Evolutionary conservation across 129 eudicot species (phyloP).

Genomic region (Flaveria linearis): DNA sequence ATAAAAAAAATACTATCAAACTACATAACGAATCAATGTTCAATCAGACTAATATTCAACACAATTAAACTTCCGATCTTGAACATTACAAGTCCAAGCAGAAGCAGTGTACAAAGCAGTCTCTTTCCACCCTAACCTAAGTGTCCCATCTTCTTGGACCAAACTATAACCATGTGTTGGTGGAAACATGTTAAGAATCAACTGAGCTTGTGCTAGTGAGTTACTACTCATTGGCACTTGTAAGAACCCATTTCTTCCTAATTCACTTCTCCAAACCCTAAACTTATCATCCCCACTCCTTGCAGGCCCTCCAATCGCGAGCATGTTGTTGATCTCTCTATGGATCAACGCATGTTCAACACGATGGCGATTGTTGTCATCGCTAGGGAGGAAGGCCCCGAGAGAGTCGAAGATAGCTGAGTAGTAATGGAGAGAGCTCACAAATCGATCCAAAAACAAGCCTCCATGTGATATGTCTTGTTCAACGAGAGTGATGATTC

Average conservation of each 20-base stretch:
- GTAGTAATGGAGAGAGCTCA: slow-evolving; percentile 71
- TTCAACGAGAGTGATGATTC: slow-evolving; percentile 70
- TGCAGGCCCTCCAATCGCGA: slow-evolving; percentile 81
- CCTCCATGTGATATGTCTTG: slow-evolving; percentile 77
- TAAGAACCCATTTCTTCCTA: slow-evolving; percentile 52
- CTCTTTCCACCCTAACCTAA: slow-evolving; percentile 80
- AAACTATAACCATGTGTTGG: slow-evolving; percentile 62
- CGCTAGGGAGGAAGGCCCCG: slow-evolving; percentile 55
- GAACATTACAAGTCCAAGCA: slow-evolving; percentile 73
- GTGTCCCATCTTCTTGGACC: slow-evolving; percentile 63
- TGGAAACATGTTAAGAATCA: slow-evolving; percentile 72
- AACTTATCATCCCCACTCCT: slow-evolving; percentile 81
- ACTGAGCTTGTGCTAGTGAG: slow-evolving; percentile 79
- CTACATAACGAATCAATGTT: slow-evolving; percentile 9
- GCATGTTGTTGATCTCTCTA: slow-evolving; percentile 66
- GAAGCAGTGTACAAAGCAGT: slow-evolving; percentile 81
- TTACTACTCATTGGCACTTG: slow-evolving; percentile 76
- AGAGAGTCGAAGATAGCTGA: slow-evolving; percentile 77
- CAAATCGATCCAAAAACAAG: slow-evolving; percentile 80
- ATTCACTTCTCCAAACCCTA: slow-evolving; percentile 68
- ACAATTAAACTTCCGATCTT: slow-evolving; percentile 29
- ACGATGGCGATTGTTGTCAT: slow-evolving; percentile 50
- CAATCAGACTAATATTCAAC: slow-evolving; percentile 27
- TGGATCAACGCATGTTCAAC: slow-evolving; percentile 63
- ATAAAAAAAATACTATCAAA: slow-evolving; percentile 1